Evolutionary conservation across 2,329 filamentous ascomycete species (phyloP).

Genomic region (Alternaria sp.): DNA sequence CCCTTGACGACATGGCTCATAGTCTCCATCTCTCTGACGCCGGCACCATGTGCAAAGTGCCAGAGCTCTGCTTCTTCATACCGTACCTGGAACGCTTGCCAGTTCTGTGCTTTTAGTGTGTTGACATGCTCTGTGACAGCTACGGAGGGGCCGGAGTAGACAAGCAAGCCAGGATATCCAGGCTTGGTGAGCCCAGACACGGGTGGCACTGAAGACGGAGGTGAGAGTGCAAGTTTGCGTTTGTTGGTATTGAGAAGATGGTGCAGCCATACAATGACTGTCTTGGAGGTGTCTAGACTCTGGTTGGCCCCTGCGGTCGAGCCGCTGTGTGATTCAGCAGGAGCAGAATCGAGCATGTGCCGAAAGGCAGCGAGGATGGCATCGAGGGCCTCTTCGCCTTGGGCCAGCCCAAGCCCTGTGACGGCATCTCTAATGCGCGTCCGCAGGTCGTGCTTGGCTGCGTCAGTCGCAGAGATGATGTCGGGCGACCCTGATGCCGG

Average conservation of each 20-base stretch:
- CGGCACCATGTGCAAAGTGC: slow-evolving; percentile 49
- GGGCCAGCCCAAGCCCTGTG: slow-evolving; percentile 26
- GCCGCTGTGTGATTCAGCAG: background rate
- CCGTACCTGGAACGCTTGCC: slow-evolving; percentile 55
- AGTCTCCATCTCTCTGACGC: slow-evolving; percentile 52
- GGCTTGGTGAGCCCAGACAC: slow-evolving; percentile 55
- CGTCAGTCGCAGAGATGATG: slow-evolving; percentile 47
- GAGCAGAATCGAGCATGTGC: slow-evolving; percentile 16
- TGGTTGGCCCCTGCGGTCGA: background rate
- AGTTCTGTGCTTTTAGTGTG: slow-evolving; percentile 52
- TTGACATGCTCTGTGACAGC: slow-evolving; percentile 52
- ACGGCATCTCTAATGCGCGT: slow-evolving; percentile 40
- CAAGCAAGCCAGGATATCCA: slow-evolving; percentile 54
- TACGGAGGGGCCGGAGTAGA: slow-evolving; percentile 49
- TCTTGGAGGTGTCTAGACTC: slow-evolving; percentile 30
- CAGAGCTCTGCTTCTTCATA: slow-evolving; percentile 49
- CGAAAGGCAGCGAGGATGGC: slow-evolving; percentile 50
- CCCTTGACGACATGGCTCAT: slow-evolving; percentile 54
- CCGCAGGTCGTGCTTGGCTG: slow-evolving; percentile 47
- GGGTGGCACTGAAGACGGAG: slow-evolving; percentile 26
- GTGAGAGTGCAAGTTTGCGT: slow-evolving; percentile 52
- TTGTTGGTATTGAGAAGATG: slow-evolving; percentile 56
- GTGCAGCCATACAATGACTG: slow-evolving; percentile 55
- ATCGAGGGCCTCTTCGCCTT: slow-evolving; percentile 54
- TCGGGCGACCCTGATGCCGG: slow-evolving; percentile 46